Evolutionary conservation across 225 moss, liverwort and hornwort genomes (phyloP).

Genomic region (Polytrichum formosum): DNA sequence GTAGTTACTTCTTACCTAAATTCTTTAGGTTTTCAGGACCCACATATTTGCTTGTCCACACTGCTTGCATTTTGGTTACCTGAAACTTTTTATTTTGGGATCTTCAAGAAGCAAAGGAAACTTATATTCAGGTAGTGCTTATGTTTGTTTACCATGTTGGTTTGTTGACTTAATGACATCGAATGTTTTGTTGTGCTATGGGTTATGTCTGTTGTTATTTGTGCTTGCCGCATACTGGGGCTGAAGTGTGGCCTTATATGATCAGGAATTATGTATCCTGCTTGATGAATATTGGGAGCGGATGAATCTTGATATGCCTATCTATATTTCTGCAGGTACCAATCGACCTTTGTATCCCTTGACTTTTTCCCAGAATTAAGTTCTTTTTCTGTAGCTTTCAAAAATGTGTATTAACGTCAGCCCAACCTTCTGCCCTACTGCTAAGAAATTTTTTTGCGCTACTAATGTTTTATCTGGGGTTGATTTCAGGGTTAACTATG

Average conservation of each 20-base stretch:
- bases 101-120: too few species aligned
- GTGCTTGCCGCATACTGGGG: too few species aligned
- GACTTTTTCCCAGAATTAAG: not conserved
- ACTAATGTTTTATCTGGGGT: slow-evolving; percentile 7
- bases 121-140: too few species aligned
- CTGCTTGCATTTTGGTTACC: too few species aligned
- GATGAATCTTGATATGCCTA: slow-evolving; percentile 84
- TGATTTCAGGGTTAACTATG: slow-evolving; percentile 73
- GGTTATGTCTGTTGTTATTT: too few species aligned
- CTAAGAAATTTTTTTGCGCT: not conserved
- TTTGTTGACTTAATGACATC: too few species aligned
- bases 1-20: slow-evolving; percentile 24
- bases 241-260: slow-evolving; percentile 12
- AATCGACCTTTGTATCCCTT: not conserved
- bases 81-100: too few species aligned
- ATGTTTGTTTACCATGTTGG: too few species aligned
- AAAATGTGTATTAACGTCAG: not conserved
- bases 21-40: not conserved
- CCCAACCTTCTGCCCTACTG: not conserved
- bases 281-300: slow-evolving; percentile 99
- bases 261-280: slow-evolving; percentile 90
- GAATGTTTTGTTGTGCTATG: too few species aligned
- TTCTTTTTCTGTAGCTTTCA: not conserved
- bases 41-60: too few species aligned
- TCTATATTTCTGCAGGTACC: slow-evolving; percentile 89